Base-by-base conservation (phyloP, 164 flowering plant genomes). In the Umbellularia californica region DNA sequence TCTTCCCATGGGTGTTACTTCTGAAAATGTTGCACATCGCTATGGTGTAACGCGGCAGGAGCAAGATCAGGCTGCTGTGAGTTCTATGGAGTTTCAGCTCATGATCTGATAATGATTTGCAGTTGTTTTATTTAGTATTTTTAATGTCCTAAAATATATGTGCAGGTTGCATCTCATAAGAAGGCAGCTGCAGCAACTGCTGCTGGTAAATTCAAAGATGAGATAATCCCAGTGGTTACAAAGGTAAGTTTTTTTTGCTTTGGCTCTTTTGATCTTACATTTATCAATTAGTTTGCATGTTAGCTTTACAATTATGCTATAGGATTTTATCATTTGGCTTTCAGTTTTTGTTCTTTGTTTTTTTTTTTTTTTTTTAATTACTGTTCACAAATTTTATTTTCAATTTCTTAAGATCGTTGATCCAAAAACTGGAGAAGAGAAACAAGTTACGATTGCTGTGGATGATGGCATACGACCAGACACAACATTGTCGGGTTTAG, bases 1-100 rank as follows among this genome's bases (percentile, higher is more conserved):
- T 80, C 97, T 96, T 66, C 99, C 99, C 4, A 96, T 96, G 98
- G 99, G 99, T 47, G 30, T 94, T 24, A 96, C 99, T 68, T 96
- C 99, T 80, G 99, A 96, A 87, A 96, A 96, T 87, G 99, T 96
- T 75, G 97, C 99, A 17, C 83, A 85, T 5, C 92, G 97, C 47
- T 96, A 82, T 86, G 92, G 97, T 65, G 97, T 96, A 11, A 83
- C 99, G 68, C 86, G 98, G 77, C 82, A 86, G 86, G 94, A 92
- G 83, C 99, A 94, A 79, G 99, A 95, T 81, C 93, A 89, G 74
- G 99, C 99, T 75, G 97, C 99, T 35, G 99, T 93, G 74, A 86
- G 94, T 89, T 81, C 50, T 41, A 20, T 74, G 58, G 75, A 69
- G 28, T 11, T 68, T 6, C 75, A 51, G 41, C 9, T 75, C 12